Evolutionary conservation across 2,329 filamentous ascomycete species (phyloP).

Genomic region (Cephalotrichum gorgonifer): DNA sequence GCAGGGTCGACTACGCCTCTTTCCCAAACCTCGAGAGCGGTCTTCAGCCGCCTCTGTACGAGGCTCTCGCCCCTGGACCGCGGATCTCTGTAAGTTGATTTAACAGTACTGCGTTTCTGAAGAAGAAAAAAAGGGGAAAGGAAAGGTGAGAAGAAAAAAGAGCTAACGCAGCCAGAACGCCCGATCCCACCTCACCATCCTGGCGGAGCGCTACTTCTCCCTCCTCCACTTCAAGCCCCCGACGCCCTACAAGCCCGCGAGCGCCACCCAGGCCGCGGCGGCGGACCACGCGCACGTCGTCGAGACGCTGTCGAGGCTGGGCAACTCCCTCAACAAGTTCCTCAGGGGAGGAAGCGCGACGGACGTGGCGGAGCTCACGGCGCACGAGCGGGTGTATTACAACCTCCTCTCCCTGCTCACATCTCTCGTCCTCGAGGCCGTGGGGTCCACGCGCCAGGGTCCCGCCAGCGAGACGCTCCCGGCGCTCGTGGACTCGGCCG

Average conservation of each 20-base stretch:
- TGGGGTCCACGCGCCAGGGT: not conserved
- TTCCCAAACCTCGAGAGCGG: constrained; percentile 36
- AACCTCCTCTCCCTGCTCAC: constrained; percentile 30
- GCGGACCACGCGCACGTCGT: constrained; percentile 33
- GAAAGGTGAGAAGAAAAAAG: too few relatives aligned
- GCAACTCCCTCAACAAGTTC: constrained; percentile 29
- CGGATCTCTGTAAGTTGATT: constrained; percentile 32
- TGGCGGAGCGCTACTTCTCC: constrained; percentile 42
- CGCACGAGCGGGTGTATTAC: constrained; percentile 32
- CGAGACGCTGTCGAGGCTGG: constrained; percentile 29
- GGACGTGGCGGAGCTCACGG: constrained; percentile 22
- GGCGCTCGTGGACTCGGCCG: constrained; percentile 4
- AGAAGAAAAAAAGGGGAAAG: too few relatives aligned
- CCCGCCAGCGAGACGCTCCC: constrained; percentile 2
- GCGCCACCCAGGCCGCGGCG: constrained; percentile 22
- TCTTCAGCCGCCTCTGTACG: constrained; percentile 25
- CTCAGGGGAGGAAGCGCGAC: constrained; percentile 16
- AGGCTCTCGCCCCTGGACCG: constrained; percentile 39
- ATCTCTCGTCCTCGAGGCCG: constrained; percentile 1
- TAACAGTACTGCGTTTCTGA: too few relatives aligned
- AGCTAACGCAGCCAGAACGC: constrained; percentile 24
- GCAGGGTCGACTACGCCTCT: constrained; percentile 40
- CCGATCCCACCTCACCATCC: constrained; percentile 36
- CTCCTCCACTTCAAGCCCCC: constrained; percentile 36
- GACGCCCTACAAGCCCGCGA: constrained; percentile 37